phyloP scores from a whole-genome alignment of 768 basidiomycete genomes.

The Mycena kentingensis region DNA sequence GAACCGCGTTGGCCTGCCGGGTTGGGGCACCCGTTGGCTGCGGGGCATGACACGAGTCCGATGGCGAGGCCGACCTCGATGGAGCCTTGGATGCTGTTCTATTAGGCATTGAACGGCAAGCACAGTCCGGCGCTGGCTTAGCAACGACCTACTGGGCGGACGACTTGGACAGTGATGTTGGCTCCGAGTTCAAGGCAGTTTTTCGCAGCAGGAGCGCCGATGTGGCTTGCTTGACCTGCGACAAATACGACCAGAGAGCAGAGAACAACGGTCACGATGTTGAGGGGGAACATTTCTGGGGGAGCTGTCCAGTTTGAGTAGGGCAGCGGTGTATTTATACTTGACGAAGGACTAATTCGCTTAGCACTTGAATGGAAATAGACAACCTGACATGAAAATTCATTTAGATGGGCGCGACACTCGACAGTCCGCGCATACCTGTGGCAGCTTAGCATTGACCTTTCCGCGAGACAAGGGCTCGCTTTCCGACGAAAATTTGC shows the following conservation, averaged over 20 bases:
- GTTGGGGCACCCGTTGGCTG: constrained; percentile 24
- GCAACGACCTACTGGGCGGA: constrained; percentile 36
- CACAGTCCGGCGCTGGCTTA: background rate
- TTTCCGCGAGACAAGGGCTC: too few relatives aligned
- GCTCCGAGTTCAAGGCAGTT: constrained; percentile 31
- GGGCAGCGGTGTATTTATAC: too few relatives aligned
- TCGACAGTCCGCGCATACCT: too few relatives aligned
- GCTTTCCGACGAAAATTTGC: too few relatives aligned
- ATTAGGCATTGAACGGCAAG: background rate
- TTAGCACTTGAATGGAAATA: too few relatives aligned
- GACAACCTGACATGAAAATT: too few relatives aligned
- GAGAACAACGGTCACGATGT: too few relatives aligned
- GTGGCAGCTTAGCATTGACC: too few relatives aligned
- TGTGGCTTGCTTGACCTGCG: constrained; percentile 37
- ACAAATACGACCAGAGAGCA: constrained; percentile 26
- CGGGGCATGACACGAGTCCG: constrained; percentile 41
- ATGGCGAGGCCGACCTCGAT: constrained; percentile 47
- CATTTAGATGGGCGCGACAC: too few relatives aligned
- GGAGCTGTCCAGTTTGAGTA: too few relatives aligned
- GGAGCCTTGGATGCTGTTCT: constrained; percentile 43
- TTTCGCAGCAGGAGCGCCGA: constrained; percentile 36
- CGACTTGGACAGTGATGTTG: constrained; percentile 39
- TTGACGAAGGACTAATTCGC: too few relatives aligned
- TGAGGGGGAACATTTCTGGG: too few relatives aligned
- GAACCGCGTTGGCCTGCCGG: constrained; percentile 33